Base-by-base conservation (phyloP, 2,329 filamentous ascomycete genomes). In the Claviceps sp. region DNA sequence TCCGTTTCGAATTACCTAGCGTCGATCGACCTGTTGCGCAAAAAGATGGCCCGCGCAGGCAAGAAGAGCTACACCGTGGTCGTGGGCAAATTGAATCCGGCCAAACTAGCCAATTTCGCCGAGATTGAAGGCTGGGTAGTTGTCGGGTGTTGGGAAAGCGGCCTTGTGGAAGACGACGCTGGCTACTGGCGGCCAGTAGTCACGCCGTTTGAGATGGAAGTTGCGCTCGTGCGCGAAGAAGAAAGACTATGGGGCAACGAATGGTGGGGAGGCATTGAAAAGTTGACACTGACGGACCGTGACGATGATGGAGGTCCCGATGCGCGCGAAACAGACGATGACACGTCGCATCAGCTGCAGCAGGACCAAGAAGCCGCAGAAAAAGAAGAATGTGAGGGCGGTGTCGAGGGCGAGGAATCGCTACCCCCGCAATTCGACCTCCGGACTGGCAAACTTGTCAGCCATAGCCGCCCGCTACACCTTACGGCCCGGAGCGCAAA, bases 21-120 rank as follows among this genome's bases (percentile, higher is more conserved):
- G 14, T 89, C 90, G 0, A 81, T 97, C 42, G 77, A 85, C 14
- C 76, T 85, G 51, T 77, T 96, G 36, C 82, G 86, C 54, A 67
- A 72, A 7, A 79, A 83, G 55, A 95, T 98, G 58, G 77, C 80
- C 0, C 76, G 74, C 0, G 87, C 88, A 0, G 90, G 89, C 11
- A 97, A 97, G 72, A 98, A 97, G 71, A 86, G 81, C 65, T 98
- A 98, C 66, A 88, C 91, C 1, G 88, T 98, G 47, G 93, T 98
- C 2, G 93, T 98, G 0, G 93, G 93, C 54, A 97, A 97, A 66
- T 75, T 98, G 26, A 98, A 97, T 63, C 84, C 90, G 0, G 91
- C 90, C 40, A 98, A 98, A 67, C 76, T 98, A 22, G 93, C 93
- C 48, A 98, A 98, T 67, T 98, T 98, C 69, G 81, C 85, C 53